phyloP scores from a whole-genome alignment of 2,329 filamentous ascomycete species.

The Phyllosticta citribraziliensis region DNA sequence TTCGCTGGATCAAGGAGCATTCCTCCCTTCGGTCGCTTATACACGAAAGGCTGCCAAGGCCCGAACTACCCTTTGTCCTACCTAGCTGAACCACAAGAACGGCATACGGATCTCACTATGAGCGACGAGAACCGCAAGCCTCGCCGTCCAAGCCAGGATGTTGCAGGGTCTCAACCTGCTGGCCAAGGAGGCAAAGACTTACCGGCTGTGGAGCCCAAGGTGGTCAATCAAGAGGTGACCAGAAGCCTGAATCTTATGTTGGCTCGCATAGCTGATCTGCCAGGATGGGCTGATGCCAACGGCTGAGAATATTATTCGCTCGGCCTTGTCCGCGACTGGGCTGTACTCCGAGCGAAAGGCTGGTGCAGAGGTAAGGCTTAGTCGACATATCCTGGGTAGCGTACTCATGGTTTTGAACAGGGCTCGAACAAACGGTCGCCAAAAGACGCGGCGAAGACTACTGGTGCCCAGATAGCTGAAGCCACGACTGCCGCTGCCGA shows the following conservation, averaged over 20 bases:
- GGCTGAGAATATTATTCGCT: constrained; percentile 5
- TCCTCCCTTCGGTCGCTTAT: not conserved
- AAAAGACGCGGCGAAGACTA: not conserved
- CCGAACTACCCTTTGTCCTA: not conserved
- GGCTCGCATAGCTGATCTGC: not conserved
- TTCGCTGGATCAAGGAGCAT: not conserved
- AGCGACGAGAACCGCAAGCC: not conserved
- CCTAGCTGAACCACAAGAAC: not conserved
- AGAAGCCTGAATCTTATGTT: not conserved
- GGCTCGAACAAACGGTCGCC: not conserved
- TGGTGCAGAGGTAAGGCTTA: not conserved
- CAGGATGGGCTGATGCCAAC: constrained; percentile 8
- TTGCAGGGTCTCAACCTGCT: not conserved
- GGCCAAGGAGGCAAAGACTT: not conserved
- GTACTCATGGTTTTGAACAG: not conserved
- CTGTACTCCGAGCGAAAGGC: not conserved
- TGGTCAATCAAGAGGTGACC: constrained; percentile 10
- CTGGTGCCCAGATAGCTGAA: not conserved
- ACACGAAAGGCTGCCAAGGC: not conserved
- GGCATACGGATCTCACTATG: not conserved
- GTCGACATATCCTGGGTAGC: not conserved
- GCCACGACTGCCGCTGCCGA: constrained; percentile 7
- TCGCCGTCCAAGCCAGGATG: not conserved
- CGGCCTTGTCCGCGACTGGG: not conserved
- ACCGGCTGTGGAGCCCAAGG: not conserved